These are phyloP conservation scores for Ogataea allantospora DNA, from an alignment of 805 yeast species.

Conservation along the genomic window DNA sequence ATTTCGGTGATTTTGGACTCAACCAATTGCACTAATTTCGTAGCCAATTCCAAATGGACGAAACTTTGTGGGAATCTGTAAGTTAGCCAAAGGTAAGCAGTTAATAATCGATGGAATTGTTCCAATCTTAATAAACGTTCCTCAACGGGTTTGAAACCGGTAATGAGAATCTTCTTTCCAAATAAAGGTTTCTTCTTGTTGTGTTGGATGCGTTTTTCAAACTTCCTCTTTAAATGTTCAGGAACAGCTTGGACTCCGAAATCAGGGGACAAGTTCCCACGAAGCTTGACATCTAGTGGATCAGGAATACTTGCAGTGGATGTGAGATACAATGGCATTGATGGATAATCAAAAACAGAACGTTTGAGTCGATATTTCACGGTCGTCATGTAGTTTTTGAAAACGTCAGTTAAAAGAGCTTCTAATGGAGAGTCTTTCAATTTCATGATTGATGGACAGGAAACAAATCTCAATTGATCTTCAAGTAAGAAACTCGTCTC, in stretches of 20 bases:
- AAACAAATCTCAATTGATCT: constrained; percentile 39
- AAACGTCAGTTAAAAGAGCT: constrained; percentile 39
- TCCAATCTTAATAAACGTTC: constrained; percentile 47
- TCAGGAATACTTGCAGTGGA: constrained; percentile 16
- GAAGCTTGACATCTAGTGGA: constrained; percentile 11
- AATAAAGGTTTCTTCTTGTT: constrained; percentile 17
- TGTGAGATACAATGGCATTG: constrained; percentile 33
- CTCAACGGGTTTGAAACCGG: constrained; percentile 27
- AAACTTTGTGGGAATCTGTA: constrained; percentile 83
- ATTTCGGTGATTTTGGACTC: constrained; percentile 60
- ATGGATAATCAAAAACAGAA: constrained; percentile 50
- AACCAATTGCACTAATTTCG: constrained; percentile 63
- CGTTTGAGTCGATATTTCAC: constrained; percentile 55
- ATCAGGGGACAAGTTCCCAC: constrained; percentile 9
- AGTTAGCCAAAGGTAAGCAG: constrained; percentile 79
- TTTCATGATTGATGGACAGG: constrained; percentile 30
- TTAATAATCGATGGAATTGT: constrained; percentile 61
- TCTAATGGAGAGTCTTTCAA: constrained; percentile 21
- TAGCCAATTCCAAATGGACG: constrained; percentile 72
- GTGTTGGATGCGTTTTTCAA: constrained; percentile 14
- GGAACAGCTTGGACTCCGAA: constrained; percentile 33
- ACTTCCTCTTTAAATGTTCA: constrained; percentile 18
- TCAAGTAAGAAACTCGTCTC: constrained; percentile 27
- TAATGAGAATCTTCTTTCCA: constrained; percentile 19
- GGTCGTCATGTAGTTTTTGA: constrained; percentile 45